These are phyloP conservation scores for Daedaleopsis sinensis DNA, from an alignment of 768 basidiomycete genomes.

Conservation along the genomic window DNA sequence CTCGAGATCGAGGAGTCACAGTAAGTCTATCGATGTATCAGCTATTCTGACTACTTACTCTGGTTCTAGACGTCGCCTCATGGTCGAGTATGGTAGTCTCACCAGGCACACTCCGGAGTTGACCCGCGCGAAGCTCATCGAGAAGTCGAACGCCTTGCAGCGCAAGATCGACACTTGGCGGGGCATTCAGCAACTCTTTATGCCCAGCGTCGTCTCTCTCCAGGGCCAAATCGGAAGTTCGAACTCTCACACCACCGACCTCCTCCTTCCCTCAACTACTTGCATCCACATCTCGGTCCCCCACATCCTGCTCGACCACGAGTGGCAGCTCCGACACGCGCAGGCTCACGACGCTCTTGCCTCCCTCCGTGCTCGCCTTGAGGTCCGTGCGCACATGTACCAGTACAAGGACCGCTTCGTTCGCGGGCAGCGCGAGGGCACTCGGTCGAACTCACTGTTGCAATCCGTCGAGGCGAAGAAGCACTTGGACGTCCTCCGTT, in stretches of 20 bases:
- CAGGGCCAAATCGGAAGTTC: background rate
- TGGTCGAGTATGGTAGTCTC: background rate
- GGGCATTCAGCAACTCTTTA: background rate
- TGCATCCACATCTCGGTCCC: background rate
- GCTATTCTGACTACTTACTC: too few relatives aligned
- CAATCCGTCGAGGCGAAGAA: background rate
- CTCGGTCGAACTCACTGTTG: background rate
- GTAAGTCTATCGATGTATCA: too few relatives aligned
- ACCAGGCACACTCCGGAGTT: background rate
- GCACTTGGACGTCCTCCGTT: background rate
- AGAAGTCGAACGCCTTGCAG: background rate
- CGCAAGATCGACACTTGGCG: background rate
- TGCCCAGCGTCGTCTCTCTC: background rate
- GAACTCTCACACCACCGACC: background rate
- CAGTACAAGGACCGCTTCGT: conserved; percentile 2
- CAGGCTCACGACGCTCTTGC: conserved; percentile 3
- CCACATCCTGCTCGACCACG: background rate
- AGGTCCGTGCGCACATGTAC: background rate
- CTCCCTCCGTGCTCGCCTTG: background rate
- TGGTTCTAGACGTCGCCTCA: background rate
- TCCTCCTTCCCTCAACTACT: background rate
- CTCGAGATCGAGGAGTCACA: background rate
- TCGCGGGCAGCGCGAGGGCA: background rate
- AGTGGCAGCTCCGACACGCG: background rate
- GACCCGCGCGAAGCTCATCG: background rate